A percentile compares a stretch with the other conserved stretches of the same genome.
Evolutionary conservation across 176 grass and related monocot species (phyloP).

Genomic region (Calamus simplicifolius): DNA sequence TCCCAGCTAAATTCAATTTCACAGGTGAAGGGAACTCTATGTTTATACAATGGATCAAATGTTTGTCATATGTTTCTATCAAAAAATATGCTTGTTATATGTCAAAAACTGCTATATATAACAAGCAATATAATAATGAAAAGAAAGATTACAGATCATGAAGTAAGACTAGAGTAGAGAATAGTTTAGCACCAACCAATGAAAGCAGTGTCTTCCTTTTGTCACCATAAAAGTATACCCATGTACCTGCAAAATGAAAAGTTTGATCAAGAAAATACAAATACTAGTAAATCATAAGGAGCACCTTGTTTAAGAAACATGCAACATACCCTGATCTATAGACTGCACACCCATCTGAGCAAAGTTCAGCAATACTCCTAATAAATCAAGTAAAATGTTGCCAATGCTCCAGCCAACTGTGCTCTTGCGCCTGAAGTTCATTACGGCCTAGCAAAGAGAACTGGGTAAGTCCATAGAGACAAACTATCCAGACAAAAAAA

Average conservation of each 20-base stretch:
- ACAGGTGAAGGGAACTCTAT: too few species aligned
- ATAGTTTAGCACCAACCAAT: slow-evolving; percentile 42
- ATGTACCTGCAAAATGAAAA: slow-evolving; percentile 50
- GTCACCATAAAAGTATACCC: slow-evolving; percentile 91
- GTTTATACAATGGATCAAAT: too few species aligned
- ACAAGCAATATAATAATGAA: too few species aligned
- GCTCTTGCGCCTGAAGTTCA: slow-evolving; percentile 87
- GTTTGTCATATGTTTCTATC: too few species aligned
- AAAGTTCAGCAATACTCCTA: slow-evolving; percentile 76
- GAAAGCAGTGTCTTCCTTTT: slow-evolving; percentile 91
- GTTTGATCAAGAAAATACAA: slow-evolving; percentile 10
- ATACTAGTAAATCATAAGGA: not conserved
- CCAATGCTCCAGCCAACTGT: slow-evolving; percentile 97
- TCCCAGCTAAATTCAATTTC: too few species aligned
- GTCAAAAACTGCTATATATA: too few species aligned
- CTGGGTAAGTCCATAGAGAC: not conserved
- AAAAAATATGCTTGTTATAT: too few species aligned
- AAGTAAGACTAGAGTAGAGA: not conserved
- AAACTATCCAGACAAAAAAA: not conserved
- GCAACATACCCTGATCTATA: slow-evolving; percentile 72
- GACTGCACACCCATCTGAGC: slow-evolving; percentile 88
- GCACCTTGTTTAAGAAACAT: not conserved
- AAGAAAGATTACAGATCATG: too few species aligned
- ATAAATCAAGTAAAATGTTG: slow-evolving; percentile 88
- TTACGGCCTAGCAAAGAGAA: slow-evolving; percentile 33